phyloP scores from a whole-genome alignment of 768 basidiomycete genomes.

The Sistotremastrum suecicum region DNA sequence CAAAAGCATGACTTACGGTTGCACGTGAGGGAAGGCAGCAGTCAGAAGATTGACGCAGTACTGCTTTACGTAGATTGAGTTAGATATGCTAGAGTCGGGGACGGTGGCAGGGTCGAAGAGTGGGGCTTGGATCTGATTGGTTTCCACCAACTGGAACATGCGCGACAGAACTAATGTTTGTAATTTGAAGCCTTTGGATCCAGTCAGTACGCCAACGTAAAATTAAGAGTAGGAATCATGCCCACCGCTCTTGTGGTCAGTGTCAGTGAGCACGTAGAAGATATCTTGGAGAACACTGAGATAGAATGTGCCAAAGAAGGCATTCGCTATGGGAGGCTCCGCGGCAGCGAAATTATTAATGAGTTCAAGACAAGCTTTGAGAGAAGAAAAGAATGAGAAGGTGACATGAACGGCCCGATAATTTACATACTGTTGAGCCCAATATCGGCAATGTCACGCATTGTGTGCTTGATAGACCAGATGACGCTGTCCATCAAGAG shows the following conservation, averaged over 20 bases:
- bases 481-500: conserved; percentile 96
- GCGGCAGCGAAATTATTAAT: conserved; percentile 88
- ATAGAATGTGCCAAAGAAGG: conserved; percentile 95
- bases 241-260: conserved; percentile 88
- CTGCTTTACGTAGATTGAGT: conserved; percentile 66
- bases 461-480: conserved; percentile 99
- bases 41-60: conserved; percentile 79
- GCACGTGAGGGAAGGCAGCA: conserved; percentile 86
- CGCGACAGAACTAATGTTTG: conserved; percentile 86
- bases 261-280: conserved; percentile 94
- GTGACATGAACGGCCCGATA: neutral
- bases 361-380: conserved; percentile 71
- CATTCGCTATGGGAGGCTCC: conserved; percentile 66
- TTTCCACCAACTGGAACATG: conserved; percentile 86
- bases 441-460: conserved; percentile 95
- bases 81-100: conserved; percentile 50
- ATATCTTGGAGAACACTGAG: conserved; percentile 88
- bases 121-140: conserved; percentile 64
- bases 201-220: neutral
- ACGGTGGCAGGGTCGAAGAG: conserved; percentile 70
- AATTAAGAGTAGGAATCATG: neutral
- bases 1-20: conserved; percentile 38
- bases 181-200: conserved; percentile 63
- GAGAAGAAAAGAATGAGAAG: conserved; percentile 1
- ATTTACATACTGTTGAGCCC: conserved; percentile 53